Evolutionary conservation across 1,139 yeast species (phyloP), one percentile per base, ranked within the genome.

Genomic region (Geotrichum restrictum): DNA sequence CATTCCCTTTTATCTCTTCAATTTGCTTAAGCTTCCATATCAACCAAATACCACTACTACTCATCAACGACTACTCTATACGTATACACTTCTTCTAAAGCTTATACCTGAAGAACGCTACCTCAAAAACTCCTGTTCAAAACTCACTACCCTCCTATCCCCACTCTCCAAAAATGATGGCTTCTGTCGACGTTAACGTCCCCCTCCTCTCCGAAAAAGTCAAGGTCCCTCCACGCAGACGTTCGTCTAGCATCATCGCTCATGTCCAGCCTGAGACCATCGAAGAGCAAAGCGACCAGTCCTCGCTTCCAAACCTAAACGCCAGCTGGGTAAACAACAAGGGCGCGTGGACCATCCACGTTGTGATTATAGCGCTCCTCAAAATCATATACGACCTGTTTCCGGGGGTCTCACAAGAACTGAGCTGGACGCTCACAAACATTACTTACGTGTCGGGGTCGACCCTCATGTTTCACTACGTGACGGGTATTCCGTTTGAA

Each of bases 401-500:
- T 33, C 88, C 88, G 1, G 82, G 84, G 21, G 81, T 87, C 34
- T 82, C 85, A 56, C 84, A 81, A 59, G 95, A 91, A 67, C 79
- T 93, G 78, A 81, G 87, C 58, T 93, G 98, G 98, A 88, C 98
- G 1, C 72, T 93, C 64, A 91, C 98, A 11, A 93, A 91, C 66
- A 79, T 86, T 56, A 83, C 95, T 5, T 93, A 93, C 67, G 93
- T 87, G 56, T 80, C 87, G 59, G 98, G 98, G 2, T 85, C 95
- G 2, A 91, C 89, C 67, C 81, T 93, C 60, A 93, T 93, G 98
- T 93, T 93, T 69, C 98, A 93, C 69, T 86, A 88, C 68, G 88
- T 93, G 49, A 93, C 91, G 65, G 98, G 98, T 33, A 88, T 95
- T 2, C 98, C 98, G 1, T 93, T 93, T 69, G 98, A 93, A 62